Base-by-base conservation (phyloP, 1,284 basidiomycete genomes). In the Bondarzewia mesenterica region DNA sequence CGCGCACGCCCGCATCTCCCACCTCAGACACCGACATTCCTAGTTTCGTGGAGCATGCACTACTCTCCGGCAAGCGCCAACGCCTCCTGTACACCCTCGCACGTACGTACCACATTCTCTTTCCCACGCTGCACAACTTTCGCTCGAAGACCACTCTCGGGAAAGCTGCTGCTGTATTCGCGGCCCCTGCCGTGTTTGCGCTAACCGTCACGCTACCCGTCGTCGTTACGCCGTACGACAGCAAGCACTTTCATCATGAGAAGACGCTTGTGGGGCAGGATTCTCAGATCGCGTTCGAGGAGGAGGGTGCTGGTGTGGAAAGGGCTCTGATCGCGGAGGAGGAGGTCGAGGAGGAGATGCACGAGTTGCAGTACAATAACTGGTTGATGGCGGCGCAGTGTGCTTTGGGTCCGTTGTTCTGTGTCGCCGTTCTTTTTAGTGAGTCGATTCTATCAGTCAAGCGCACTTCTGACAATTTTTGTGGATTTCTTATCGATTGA, bases 191-290 rank as follows among this genome's bases (percentile, higher is more conserved):
- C 0, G 82, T 98, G 5, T 70, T 96, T 62, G 71, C 76, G 10
- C 72, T 99, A 46, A 97, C 93, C 0, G 59, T 97, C 15, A 98
- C 95, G 0, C 71, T 97, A 5, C 94, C 94, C 3, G 93, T 98
- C 4, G 89, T 93, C 32, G 78, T 87, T 20, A 81, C 73, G n/a
- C 73, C 77, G 3, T 80, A 83, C 57, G 66, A 73, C 14, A 60
- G 58, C 25, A 49, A 59, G 18, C 62, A 63, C 12, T 56, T 57
- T n/a, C 66, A 68, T 27, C 66, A 68, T 27, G 79, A 82, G 62
- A 79, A 79, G 60, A 48, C 59, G 14, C 42, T 57, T 21, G 61
- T 61, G 44, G 55, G 62, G 14, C 12, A 32, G 49, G 63, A 67
- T 29, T 66, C 70, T 14, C 65, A 86, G 20, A 66, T 81, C 7